These are phyloP conservation scores for Penicillium pancosmium DNA, from an alignment of 495 filamentous ascomycete genomes.

Conservation along the genomic window DNA sequence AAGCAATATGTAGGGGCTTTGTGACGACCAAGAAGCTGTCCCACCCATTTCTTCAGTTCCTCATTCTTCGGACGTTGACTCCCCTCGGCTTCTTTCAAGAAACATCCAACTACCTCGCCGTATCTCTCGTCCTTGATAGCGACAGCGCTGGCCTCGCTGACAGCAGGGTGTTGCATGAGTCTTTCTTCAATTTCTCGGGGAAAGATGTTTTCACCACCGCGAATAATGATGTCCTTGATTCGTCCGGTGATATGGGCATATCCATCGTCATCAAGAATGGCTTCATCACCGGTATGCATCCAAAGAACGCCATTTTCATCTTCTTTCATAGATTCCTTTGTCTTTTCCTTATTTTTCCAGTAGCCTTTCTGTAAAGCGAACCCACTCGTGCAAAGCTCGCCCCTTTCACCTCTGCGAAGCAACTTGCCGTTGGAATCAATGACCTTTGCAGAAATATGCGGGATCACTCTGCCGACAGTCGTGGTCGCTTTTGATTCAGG, in stretches of 20 bases:
- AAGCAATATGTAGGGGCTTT: constrained; percentile 62
- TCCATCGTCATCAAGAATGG: constrained; percentile 23
- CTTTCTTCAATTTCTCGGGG: constrained; percentile 31
- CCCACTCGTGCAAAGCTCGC: constrained; percentile 75
- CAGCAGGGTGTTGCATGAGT: constrained; percentile 15
- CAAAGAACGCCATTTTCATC: constrained; percentile 19
- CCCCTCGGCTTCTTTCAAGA: constrained; percentile 14
- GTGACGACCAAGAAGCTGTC: constrained; percentile 53
- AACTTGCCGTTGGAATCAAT: constrained; percentile 58
- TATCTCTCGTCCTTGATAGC: constrained; percentile 23
- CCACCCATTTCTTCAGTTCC: constrained; percentile 42
- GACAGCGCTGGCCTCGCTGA: constrained; percentile 28
- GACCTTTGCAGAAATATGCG: constrained; percentile 75
- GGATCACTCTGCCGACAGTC: constrained; percentile 65
- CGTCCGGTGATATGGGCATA: constrained; percentile 49
- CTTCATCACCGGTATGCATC: constrained; percentile 34
- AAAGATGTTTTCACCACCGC: constrained; percentile 49
- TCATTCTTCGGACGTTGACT: neutral
- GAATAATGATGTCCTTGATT: constrained; percentile 68
- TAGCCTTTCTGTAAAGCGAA: constrained; percentile 86
- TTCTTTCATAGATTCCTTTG: constrained; percentile 63
- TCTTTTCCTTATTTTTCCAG: constrained; percentile 66
- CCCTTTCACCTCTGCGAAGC: constrained; percentile 58
- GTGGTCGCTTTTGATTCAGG: constrained; percentile 14
- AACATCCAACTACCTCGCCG: constrained; percentile 31